Conservation (phyloP, 2,329 filamentous ascomycete species). For the Cercospora canescens region DNA sequence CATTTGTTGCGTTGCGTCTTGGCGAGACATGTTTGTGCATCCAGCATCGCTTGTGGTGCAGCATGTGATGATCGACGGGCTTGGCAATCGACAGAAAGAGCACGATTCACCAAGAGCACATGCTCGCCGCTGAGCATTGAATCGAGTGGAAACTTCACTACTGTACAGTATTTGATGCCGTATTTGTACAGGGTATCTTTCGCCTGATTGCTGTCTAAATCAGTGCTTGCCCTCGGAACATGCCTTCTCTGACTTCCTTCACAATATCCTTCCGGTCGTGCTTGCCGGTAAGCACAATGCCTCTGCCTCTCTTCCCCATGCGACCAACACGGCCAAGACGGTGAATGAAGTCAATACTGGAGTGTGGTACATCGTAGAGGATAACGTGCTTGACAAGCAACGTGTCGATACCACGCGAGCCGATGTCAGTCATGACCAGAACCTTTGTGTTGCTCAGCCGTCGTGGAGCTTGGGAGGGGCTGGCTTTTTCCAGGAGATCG, state of each 20-base stretch:
- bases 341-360: slow-evolving; percentile 97
- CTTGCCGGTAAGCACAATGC: slow-evolving; percentile 86
- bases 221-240: slow-evolving; percentile 53
- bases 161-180: not conserved
- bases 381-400: slow-evolving; percentile 88
- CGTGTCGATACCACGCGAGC: slow-evolving; percentile 91
- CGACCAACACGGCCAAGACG: slow-evolving; percentile 86
- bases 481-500: slow-evolving; percentile 2
- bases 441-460: slow-evolving; percentile 78
- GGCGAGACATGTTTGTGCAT: not conserved
- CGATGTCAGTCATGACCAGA: slow-evolving; percentile 90
- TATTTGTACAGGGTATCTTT: slow-evolving; percentile 25
- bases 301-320: slow-evolving; percentile 87
- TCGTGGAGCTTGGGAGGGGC: slow-evolving; percentile 35
- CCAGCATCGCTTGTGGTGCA: not conserved
- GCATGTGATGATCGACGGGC: not conserved
- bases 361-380: slow-evolving; percentile 96
- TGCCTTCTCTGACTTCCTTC: slow-evolving; percentile 80
- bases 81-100: not conserved
- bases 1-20: not conserved
- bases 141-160: not conserved
- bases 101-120: not conserved
- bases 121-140: not conserved
- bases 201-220: slow-evolving; percentile 39
- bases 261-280: slow-evolving; percentile 89